Base-by-base conservation (phyloP, 108 stramenopile genomes). In the Poteriospumella lacustris region DNA sequence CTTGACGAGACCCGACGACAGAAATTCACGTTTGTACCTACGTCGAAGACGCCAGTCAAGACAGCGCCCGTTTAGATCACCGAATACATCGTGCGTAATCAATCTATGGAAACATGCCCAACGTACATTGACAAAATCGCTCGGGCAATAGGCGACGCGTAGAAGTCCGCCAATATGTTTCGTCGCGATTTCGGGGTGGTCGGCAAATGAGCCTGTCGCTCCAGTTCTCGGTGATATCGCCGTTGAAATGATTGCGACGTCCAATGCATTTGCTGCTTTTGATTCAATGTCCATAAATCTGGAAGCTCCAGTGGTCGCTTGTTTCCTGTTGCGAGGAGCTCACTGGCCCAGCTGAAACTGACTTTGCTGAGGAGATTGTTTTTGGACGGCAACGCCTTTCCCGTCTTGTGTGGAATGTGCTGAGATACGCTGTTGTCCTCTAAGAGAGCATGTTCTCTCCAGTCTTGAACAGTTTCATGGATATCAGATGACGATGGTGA, bases 81-180 rank as follows among this genome's bases (percentile, higher is more conserved):
- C 28, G 36, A 5, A 33, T 24, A 64, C 5, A 19, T 34, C 15
- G 15, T 31, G 3, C 9, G 60, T 33, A n/a, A 24, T 64, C 36
- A 64, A 24, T 64, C 3, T 34, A 64, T 33, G 31, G 24, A 64
- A 64, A 31, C 60, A 31, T 12, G 28, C 5, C 15, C 5, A 12
- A 64, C 60, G 28, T 64, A 64, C 60, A 64, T 64, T 64, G 28
- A 34, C 5, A 64, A 9, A 64, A 64, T 64, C 3, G 60, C 60
- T 24, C 60, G 28, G 9, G 60, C 36, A 12, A 64, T 34, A 31
- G 60, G 60, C 24, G 60, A 64, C 5, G 15, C 5, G 33, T 34
- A 64, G 36, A 12, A 64, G 28, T 64, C 12, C 36, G 5, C 36
- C 3, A 64, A 24, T 64, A 64, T 34, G 5, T 3, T 12, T 64